These are phyloP conservation scores for Fusarium chuoi DNA, from an alignment of 2,329 filamentous ascomycete species.

Conservation along the genomic window DNA sequence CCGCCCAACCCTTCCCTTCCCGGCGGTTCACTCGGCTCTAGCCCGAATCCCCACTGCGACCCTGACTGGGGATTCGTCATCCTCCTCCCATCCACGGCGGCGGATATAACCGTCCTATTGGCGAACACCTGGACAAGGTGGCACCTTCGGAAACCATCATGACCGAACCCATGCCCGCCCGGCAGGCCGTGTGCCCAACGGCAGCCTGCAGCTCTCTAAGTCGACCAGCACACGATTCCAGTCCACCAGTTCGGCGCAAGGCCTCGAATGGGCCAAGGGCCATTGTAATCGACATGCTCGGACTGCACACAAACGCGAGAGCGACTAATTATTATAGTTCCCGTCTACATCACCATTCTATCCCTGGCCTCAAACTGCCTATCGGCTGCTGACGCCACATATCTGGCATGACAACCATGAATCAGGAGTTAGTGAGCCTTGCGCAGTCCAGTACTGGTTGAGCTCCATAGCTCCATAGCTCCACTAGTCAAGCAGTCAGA, in stretches of 20 bases:
- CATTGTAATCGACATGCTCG: slow-evolving; percentile 31
- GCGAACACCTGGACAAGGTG: slow-evolving; percentile 46
- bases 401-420: slow-evolving; percentile 44
- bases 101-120: slow-evolving; percentile 51
- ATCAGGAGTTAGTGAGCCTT: slow-evolving; percentile 34
- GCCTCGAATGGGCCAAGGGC: slow-evolving; percentile 46
- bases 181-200: slow-evolving; percentile 40
- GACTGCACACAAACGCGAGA: slow-evolving; percentile 25
- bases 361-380: slow-evolving; percentile 29
- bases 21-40: slow-evolving; percentile 54
- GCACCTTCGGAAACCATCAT: slow-evolving; percentile 43
- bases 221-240: slow-evolving; percentile 31
- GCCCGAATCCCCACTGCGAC: slow-evolving; percentile 50
- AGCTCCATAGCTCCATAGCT: slow-evolving; percentile 42
- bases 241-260: slow-evolving; percentile 44
- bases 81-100: slow-evolving; percentile 43
- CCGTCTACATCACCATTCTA: slow-evolving; percentile 30
- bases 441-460: slow-evolving; percentile 25
- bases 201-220: slow-evolving; percentile 43
- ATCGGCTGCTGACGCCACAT: slow-evolving; percentile 45
- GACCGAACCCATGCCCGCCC: slow-evolving; percentile 37
- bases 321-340: slow-evolving; percentile 17
- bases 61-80: slow-evolving; percentile 49
- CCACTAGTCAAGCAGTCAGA: slow-evolving; percentile 41
- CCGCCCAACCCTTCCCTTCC: slow-evolving; percentile 43